Base-by-base conservation (phyloP, 202 grass and related monocot genomes). In the Setaria viridis region DNA sequence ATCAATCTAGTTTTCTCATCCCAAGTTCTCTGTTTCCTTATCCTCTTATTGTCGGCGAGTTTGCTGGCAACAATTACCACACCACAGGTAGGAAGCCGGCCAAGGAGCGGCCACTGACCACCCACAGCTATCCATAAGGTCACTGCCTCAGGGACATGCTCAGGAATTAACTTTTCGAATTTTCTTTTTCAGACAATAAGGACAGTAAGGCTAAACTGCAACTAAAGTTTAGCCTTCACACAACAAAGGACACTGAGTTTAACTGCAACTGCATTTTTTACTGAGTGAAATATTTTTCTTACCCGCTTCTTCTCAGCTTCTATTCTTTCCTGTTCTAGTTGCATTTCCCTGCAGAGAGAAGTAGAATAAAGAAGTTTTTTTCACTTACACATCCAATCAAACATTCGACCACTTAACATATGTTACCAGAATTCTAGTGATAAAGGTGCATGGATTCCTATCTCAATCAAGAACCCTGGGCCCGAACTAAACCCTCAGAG, bases 241-340 rank as follows among this genome's bases (percentile, higher is more conserved):
- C 0, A 86, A 0, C n/a, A 50, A 11, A 56, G 17, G 9, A 55
- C 0, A 5, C 30, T 58, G 5, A 39, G 41, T 6, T 71, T n/a
- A 54, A 43, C 2, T 74, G 42, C 41, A 68, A 63, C 10, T 39
- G 1, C 76, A 54, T 62, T 72, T 72, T 14, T 81, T 41, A 69
- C 15, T 5, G 50, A 78, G 10, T 45, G 41, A 62, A 84, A n/a
- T 39, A 15, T 65, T 64, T 62, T 56, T 55, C 84, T 85, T 85
- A 96, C 96, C 69, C 96, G 82, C 64, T 76, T 74, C 87, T 96
- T 96, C 69, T 99, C 96, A 57, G 96, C 88, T 29, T 99, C 96
- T 55, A 99, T 99, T 88, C 93, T 92, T 76, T 94, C 85, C 69
- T 95, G 89, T 70, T 99, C 96, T 25, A 93, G 58, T 79, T 90